Evolutionary conservation across 208 protist species (phyloP).

Genomic region (Leishmania lainsoni): DNA sequence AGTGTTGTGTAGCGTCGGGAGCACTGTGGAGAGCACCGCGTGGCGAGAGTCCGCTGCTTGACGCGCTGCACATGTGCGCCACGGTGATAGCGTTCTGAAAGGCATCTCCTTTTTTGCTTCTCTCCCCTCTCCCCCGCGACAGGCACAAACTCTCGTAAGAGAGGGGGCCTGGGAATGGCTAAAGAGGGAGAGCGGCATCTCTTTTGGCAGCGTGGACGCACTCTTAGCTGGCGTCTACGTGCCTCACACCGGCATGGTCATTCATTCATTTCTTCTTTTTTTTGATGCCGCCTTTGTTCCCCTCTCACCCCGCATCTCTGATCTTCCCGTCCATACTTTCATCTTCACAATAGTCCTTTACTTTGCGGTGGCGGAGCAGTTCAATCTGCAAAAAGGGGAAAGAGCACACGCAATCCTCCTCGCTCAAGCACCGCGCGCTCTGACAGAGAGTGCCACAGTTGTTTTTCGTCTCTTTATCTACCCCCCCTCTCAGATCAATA

Average conservation of each 20-base stretch:
- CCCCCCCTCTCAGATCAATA: not conserved
- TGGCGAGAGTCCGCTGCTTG: not conserved
- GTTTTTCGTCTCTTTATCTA: not conserved
- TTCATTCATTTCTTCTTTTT: not conserved
- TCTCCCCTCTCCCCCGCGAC: not conserved
- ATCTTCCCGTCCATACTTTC: not conserved
- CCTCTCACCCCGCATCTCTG: not conserved
- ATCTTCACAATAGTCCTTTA: slow-evolving; percentile 1
- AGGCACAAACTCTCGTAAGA: not conserved
- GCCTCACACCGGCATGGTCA: not conserved
- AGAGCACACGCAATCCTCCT: not conserved
- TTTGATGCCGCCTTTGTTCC: slow-evolving; percentile 8
- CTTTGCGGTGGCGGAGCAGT: not conserved
- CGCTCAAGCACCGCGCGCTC: not conserved
- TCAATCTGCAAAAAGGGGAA: not conserved
- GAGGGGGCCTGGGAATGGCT: not conserved
- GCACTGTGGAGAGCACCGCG: not conserved
- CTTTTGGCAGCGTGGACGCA: not conserved
- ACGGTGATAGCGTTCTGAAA: not conserved
- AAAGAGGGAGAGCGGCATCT: not conserved
- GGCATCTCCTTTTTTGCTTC: not conserved
- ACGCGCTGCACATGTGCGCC: not conserved
- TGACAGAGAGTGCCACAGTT: not conserved
- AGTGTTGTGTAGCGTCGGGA: not conserved
- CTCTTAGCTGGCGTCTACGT: not conserved